Conservation (phyloP, 306 rosid genomes). For the Hippophae rhamnoides region DNA sequence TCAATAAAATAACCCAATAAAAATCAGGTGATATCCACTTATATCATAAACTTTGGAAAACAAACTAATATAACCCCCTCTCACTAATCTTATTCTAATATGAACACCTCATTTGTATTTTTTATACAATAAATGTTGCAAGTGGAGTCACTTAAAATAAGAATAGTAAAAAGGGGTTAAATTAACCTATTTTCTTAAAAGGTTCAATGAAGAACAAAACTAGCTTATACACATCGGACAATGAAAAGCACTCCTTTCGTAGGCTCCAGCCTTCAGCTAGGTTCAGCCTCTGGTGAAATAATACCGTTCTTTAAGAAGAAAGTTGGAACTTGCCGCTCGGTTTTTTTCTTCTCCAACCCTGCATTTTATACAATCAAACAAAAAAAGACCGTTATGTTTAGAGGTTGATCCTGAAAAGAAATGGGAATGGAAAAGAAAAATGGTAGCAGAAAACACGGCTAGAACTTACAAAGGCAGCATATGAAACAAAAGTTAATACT, state of each 20-base stretch:
- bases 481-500: constrained; percentile 82
- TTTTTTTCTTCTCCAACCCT: constrained; percentile 98
- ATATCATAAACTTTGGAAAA: constrained; percentile 6
- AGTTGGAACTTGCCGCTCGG: constrained; percentile 94
- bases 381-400: constrained; percentile 14
- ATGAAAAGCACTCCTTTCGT: constrained; percentile 28
- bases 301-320: constrained; percentile 42
- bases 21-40: constrained; percentile 33
- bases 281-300: constrained; percentile 19
- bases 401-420: constrained; percentile 2
- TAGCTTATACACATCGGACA: constrained; percentile 34
- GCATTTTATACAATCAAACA: constrained; percentile 14
- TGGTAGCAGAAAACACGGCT: constrained; percentile 1
- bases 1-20: constrained; percentile 24
- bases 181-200: not conserved
- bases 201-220: constrained; percentile 32
- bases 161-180: too few relatives aligned
- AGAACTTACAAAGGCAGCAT: constrained; percentile 73
- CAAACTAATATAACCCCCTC: too few relatives aligned
- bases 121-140: too few relatives aligned
- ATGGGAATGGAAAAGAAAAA: not conserved
- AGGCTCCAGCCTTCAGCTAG: constrained; percentile 17
- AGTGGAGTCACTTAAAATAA: too few relatives aligned
- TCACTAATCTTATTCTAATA: too few relatives aligned
- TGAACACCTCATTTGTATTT: too few relatives aligned